Evolutionary conservation across 768 basidiomycete genomes (phyloP), one percentile per base, ranked within the genome.

Genomic region (Multifurca ochricompacta): DNA sequence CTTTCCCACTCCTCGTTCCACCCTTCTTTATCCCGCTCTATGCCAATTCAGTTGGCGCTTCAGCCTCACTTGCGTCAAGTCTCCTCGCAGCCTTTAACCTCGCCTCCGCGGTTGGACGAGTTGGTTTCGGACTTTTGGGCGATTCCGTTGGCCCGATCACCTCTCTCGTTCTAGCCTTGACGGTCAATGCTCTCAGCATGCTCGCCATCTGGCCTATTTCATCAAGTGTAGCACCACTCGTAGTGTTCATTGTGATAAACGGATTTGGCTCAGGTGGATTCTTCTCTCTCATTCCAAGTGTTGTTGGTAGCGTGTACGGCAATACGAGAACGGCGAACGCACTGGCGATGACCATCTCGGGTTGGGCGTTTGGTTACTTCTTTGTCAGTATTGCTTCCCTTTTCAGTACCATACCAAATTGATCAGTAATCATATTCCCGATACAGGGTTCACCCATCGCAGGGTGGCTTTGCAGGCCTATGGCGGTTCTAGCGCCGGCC

Each of bases 11-110:
- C 8, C 66, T 72, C 32, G 68, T 70, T 21, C 64, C 70, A 1
- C 66, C 67, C 10, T 72, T 69, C 61, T 71, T 72, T 62, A 69
- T 70, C 42, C 70, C 68, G 1, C 61, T 66, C 9, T 72, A 71
- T 51, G 66, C 68, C 48, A 59, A 63, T 3, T 69, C 68, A 2
- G 58, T 69, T 31, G 47, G 59, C 23, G 58, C 66, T 30, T 62
- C 67, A 1, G 40, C 54, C 27, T 56, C 56, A 45, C 28, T 65
- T 28, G 64, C 59, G 19, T 67, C 68, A 3, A 44, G 63, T n/a
- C 65, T 70, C 21, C 64, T 70, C n/a, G 67, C 65, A 2, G 43
- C 64, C n/a, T 71, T 68, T 62, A 69, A 69, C 48, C 60, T 70
- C 41, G 59, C 70, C 28, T 71, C 69, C 21, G 68, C 68, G 1